Evolutionary conservation across 768 basidiomycete species (phyloP).

Genomic region (Pleurotus tuber-regium): DNA sequence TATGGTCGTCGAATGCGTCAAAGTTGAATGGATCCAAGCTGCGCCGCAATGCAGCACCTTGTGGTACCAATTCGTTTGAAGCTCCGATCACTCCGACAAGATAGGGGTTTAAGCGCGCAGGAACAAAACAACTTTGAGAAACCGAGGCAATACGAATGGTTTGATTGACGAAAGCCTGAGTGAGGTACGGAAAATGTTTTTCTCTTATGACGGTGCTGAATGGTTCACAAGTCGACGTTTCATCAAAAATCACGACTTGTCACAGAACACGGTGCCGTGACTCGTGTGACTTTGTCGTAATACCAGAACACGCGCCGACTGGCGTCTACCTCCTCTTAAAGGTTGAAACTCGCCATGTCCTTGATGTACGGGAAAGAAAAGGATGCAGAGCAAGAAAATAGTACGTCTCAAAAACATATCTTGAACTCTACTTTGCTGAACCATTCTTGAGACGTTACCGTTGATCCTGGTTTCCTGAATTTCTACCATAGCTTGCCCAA

Average conservation of each 20-base stretch:
- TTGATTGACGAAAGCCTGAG: too few species aligned
- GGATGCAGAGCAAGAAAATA: slow-evolving; percentile 34
- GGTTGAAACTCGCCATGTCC: slow-evolving; percentile 33
- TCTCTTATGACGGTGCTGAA: background rate
- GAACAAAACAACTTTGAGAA: too few species aligned
- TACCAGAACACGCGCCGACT: too few species aligned
- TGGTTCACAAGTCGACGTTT: background rate
- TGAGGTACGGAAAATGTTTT: too few species aligned
- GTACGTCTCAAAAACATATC: background rate
- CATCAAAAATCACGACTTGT: background rate
- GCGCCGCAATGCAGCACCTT: slow-evolving; percentile 2
- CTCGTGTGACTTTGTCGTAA: too few species aligned
- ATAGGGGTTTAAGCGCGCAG: background rate
- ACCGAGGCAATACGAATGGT: too few species aligned
- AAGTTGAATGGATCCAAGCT: too few species aligned
- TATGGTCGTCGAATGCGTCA: background rate
- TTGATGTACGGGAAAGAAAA: slow-evolving; percentile 69
- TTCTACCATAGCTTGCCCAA: slow-evolving; percentile 62
- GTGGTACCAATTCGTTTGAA: background rate
- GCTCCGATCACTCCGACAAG: background rate
- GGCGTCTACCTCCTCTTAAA: slow-evolving; percentile 6
- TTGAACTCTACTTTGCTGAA: background rate
- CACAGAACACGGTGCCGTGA: slow-evolving; percentile 19
- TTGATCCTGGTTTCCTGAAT: slow-evolving; percentile 77
- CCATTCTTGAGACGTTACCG: slow-evolving; percentile 46